Evolutionary conservation across 257 asterid genomes (phyloP).

Genomic region (Solanum bulbocastanum): DNA sequence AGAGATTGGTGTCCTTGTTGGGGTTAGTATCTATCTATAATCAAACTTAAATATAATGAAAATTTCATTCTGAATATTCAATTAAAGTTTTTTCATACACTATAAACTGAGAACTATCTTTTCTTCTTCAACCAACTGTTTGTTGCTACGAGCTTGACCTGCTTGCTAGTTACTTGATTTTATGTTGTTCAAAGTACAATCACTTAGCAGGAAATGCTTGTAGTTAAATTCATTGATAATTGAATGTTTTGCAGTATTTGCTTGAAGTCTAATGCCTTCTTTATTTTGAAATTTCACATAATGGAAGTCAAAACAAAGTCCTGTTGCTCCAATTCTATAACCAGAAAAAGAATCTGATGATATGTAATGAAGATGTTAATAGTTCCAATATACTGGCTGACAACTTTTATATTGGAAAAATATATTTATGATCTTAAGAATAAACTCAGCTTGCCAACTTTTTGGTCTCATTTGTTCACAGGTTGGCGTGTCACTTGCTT

Average conservation of each 20-base stretch:
- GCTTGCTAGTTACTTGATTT: not conserved
- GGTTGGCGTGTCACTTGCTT: slow-evolving; percentile 99
- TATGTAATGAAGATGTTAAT: not conserved
- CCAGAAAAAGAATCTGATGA: not conserved
- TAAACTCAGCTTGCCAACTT: slow-evolving; percentile 1
- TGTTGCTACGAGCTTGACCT: not conserved
- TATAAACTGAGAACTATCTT: not conserved
- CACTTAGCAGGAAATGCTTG: not conserved
- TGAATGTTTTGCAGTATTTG: not conserved
- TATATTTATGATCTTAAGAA: slow-evolving; percentile 1
- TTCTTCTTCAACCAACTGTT: not conserved
- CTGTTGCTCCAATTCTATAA: not conserved
- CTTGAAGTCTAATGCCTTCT: not conserved
- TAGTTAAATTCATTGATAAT: not conserved
- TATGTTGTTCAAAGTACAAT: not conserved
- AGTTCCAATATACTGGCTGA: not conserved
- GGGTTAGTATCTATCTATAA: slow-evolving; percentile 43
- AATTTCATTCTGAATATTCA: not conserved
- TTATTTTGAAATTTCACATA: not conserved
- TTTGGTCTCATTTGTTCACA: slow-evolving; percentile 22
- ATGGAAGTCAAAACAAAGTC: not conserved
- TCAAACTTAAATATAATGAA: not conserved
- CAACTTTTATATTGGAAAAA: not conserved
- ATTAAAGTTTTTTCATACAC: not conserved
- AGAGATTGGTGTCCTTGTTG: slow-evolving; percentile 94